These are phyloP conservation scores for Ichthyophthirius multifiliis DNA, from an alignment of 169 alveolate species.

Conservation along the genomic window DNA sequence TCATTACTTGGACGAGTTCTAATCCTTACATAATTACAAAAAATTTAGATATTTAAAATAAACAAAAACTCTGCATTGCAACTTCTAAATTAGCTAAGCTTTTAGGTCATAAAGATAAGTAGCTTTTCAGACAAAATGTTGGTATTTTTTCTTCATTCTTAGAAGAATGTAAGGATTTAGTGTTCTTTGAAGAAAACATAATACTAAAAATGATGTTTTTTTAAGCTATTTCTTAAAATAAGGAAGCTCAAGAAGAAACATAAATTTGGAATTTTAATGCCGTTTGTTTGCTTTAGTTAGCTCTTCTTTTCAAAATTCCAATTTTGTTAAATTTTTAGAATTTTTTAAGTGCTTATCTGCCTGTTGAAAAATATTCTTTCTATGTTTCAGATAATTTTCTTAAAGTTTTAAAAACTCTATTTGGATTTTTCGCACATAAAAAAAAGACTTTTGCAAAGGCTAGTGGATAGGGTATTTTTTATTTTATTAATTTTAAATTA, in stretches of 20 bases:
- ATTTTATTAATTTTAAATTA: neutral
- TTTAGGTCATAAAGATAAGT: constrained; percentile 75
- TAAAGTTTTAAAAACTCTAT: too few relatives aligned
- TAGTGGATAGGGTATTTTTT: neutral
- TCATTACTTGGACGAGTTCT: constrained; percentile 58
- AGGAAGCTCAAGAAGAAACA: neutral
- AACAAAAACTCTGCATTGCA: constrained; percentile 16
- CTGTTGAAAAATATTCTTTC: neutral
- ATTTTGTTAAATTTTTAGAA: neutral
- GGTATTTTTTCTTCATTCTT: constrained; percentile 67
- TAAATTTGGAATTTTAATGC: neutral
- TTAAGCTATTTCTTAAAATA: too few relatives aligned
- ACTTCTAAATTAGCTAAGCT: constrained; percentile 57
- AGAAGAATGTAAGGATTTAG: constrained; percentile 60
- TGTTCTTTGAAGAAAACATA: constrained; percentile 34
- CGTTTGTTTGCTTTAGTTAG: neutral
- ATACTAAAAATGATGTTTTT: neutral
- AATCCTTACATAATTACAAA: constrained; percentile 30
- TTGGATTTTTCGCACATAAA: too few relatives aligned
- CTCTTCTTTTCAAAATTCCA: neutral
- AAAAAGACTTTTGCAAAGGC: too few relatives aligned
- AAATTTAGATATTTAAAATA: constrained; percentile 43
- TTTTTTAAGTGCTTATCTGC: neutral
- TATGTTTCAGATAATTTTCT: neutral
- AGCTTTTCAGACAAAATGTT: constrained; percentile 69